Evolutionary conservation across 495 filamentous ascomycete genomes (phyloP), one percentile per base, ranked within the genome.

Genomic region (Thermothielavioides terrestris): DNA sequence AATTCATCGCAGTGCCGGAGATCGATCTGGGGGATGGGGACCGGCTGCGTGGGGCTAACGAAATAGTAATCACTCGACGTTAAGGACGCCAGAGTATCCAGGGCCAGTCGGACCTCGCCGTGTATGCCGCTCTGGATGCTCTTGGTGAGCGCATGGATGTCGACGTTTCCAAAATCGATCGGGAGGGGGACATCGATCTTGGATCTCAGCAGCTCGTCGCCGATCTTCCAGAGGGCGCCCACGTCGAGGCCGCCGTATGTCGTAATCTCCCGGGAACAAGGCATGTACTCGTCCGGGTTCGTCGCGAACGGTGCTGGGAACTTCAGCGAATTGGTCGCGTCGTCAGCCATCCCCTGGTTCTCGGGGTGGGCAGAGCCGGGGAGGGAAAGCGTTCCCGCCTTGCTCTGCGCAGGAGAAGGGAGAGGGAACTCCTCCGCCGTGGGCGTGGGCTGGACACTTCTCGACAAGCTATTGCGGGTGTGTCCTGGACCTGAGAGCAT

Each of bases 81-180:
- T 28, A 68, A 59, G 8, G 77, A 69, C 30, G 79, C 81, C 7
- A 98, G 75, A 1, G 83, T 85, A 65, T 96, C 92, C 42, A 98
- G 68, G 11, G 92, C 91, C 55, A 94, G 68, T 9, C 89, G 82
- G 22, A 95, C 80, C 63, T 98, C 92, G 11, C 81, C 82, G 57
- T 88, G 79, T 43, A 98, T 86, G 3, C 91, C 92, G 50, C 85
- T 94, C 53, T 94, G 88, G n/a, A 98, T 72, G 58, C 88, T 86
- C 76, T 88, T 86, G 1, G 81, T 94, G 34, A 98, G 74, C n/a
- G 91, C 88, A 55, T 88, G 85, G 23, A 96, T 83, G 58, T 98
- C 90, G 46, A 98, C 82, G 14, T 85, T 71, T 10, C 92, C 92
- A 25, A 96, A 71, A 55, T 98, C 91, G 4, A 72, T 67, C n/a